Conservation (phyloP, 2,329 filamentous ascomycete species). For the Botrytis squamosa region DNA sequence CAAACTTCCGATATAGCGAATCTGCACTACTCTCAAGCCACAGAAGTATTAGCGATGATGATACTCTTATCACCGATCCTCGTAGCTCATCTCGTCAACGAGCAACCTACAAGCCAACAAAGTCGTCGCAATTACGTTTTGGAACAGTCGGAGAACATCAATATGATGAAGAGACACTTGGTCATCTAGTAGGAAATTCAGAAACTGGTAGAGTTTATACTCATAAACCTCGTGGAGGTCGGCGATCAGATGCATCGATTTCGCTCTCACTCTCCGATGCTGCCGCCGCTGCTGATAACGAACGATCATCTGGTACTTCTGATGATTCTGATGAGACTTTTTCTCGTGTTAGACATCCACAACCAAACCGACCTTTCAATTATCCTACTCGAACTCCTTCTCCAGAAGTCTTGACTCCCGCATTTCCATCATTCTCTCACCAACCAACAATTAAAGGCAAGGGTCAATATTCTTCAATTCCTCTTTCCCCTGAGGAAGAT, state of each 20-base stretch:
- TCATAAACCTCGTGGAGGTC: constrained; percentile 27
- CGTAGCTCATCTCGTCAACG: constrained; percentile 22
- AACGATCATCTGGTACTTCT: constrained; percentile 36
- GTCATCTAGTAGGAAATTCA: constrained; percentile 32
- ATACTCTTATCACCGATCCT: constrained; percentile 3
- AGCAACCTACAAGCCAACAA: constrained; percentile 39
- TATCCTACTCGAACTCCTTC: constrained; percentile 23
- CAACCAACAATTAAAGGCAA: constrained; percentile 17
- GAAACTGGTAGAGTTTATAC: constrained; percentile 26
- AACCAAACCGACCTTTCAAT: constrained; percentile 12
- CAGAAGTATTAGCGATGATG: constrained; percentile 19
- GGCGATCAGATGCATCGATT: constrained; percentile 29
- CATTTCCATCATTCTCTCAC: constrained; percentile 5
- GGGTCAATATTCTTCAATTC: constrained; percentile 31
- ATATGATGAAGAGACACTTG: constrained; percentile 34
- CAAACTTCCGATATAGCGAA: constrained; percentile 10
- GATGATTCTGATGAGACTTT: constrained; percentile 36
- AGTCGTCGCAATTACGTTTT: constrained; percentile 39
- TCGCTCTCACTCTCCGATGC: constrained; percentile 19
- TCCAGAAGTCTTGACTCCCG: constrained; percentile 4
- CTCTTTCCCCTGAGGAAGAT: constrained; percentile 26
- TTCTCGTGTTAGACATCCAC: constrained; percentile 26
- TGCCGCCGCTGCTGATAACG: constrained; percentile 34
- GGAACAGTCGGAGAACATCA: constrained; percentile 33
- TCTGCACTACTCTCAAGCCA: constrained; percentile 14